These are phyloP conservation scores for Gyrodon lividus DNA, from an alignment of 768 basidiomycete species.

Conservation along the genomic window DNA sequence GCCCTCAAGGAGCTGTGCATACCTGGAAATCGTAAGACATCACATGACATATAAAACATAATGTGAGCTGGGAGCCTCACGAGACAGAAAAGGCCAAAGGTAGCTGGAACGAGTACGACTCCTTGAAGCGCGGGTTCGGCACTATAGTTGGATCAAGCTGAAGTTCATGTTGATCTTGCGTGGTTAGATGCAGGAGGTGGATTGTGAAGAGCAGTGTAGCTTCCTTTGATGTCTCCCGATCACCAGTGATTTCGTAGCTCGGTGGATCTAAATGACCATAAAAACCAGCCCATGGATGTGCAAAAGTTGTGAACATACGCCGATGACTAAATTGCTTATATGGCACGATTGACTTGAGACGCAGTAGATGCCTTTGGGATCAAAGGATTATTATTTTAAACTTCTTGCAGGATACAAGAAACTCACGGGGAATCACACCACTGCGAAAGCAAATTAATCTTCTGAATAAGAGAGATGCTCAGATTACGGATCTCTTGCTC, in stretches of 20 bases:
- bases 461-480: constrained; percentile 14
- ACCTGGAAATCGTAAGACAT: constrained; percentile 18
- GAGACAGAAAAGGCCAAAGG: constrained; percentile 23
- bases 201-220: constrained; percentile 25
- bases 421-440: constrained; percentile 19
- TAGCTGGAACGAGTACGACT: constrained; percentile 24
- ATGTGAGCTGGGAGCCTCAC: constrained; percentile 10
- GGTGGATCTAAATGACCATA: constrained; percentile 6
- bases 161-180: constrained; percentile 30
- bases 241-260: constrained; percentile 19
- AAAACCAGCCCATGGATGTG: background rate
- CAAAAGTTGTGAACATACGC: background rate
- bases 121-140: constrained; percentile 26
- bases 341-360: constrained; percentile 7
- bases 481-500: constrained; percentile 18
- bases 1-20: constrained; percentile 41
- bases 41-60: background rate
- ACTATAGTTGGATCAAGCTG: constrained; percentile 22
- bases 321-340: background rate
- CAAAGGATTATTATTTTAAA: background rate
- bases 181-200: constrained; percentile 29
- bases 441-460: constrained; percentile 17
- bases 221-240: constrained; percentile 16
- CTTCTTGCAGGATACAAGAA: background rate
- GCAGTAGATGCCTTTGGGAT: constrained; percentile 16